A percentile compares a stretch with the other conserved stretches of the same genome.
Evolutionary conservation across 345 rosid genomes (phyloP).

Genomic region (Ceriops decandra): DNA sequence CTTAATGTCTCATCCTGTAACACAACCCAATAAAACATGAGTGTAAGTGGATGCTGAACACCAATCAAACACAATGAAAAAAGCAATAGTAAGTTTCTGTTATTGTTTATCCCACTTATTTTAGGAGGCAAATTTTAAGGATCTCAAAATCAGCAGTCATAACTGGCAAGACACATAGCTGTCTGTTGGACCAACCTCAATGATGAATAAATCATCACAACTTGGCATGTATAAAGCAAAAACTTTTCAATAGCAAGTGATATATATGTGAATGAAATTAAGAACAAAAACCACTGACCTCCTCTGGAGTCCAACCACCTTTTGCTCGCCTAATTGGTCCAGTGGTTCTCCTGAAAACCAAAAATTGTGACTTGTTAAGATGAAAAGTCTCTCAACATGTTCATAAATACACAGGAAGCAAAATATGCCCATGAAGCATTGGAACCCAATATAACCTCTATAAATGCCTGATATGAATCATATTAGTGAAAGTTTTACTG

Average conservation of each 20-base stretch:
- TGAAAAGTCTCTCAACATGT: not conserved
- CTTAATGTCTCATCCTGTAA: slow-evolving; percentile 85
- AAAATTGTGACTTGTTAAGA: slow-evolving; percentile 16
- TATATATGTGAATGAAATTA: not conserved
- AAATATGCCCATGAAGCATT: not conserved
- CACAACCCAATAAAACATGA: not conserved
- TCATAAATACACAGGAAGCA: not conserved
- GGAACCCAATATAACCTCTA: slow-evolving; percentile 1
- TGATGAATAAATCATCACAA: not conserved
- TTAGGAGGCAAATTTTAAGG: not conserved
- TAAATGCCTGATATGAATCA: not conserved
- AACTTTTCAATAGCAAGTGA: not conserved
- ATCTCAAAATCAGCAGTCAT: not conserved
- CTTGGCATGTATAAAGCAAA: not conserved
- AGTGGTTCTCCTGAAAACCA: slow-evolving; percentile 69
- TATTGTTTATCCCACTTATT: not conserved
- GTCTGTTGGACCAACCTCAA: not conserved
- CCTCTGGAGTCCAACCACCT: slow-evolving; percentile 98
- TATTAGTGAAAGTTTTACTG: not conserved
- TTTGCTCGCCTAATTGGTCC: slow-evolving; percentile 98
- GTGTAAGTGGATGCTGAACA: not conserved
- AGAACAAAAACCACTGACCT: slow-evolving; percentile 41
- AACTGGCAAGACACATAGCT: not conserved
- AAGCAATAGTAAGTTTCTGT: not conserved
- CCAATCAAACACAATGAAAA: not conserved